phyloP scores from a whole-genome alignment of 768 basidiomycete genomes.

The Lyophyllum atratum region DNA sequence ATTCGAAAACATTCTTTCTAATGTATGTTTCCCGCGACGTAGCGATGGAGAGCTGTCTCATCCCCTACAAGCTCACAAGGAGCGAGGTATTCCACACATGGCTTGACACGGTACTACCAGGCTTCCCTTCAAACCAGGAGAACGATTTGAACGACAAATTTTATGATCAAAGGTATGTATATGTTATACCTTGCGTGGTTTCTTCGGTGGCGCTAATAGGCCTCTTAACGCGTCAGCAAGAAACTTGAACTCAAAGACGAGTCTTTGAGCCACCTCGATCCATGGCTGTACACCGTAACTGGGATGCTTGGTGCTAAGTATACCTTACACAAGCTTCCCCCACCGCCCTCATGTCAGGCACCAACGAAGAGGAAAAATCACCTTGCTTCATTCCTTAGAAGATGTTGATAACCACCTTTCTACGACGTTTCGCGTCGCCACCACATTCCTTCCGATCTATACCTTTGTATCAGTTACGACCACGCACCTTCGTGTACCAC shows the following conservation, averaged over 20 bases:
- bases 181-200: background rate
- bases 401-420: background rate
- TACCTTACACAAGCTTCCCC: conserved; percentile 8
- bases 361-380: conserved; percentile 4
- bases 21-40: background rate
- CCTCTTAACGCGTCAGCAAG: background rate
- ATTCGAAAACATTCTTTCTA: background rate
- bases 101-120: conserved; percentile 30
- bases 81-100: conserved; percentile 38
- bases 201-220: background rate
- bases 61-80: conserved; percentile 39
- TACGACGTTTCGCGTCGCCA: background rate
- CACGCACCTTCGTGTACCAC: background rate
- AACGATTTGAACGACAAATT: conserved; percentile 13
- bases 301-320: conserved; percentile 2
- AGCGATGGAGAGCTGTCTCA: conserved; percentile 51
- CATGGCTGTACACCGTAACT: conserved; percentile 9
- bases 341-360: background rate
- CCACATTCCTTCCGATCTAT: background rate
- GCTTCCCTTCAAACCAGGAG: conserved; percentile 14
- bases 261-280: conserved; percentile 8
- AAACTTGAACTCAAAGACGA: conserved; percentile 13
- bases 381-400: conserved; percentile 3
- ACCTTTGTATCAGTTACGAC: background rate
- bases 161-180: conserved; percentile 14